Evolutionary conservation across 2,329 filamentous ascomycete genomes (phyloP), one percentile per base, ranked within the genome.

Genomic region (Cryphonectria japonica): DNA sequence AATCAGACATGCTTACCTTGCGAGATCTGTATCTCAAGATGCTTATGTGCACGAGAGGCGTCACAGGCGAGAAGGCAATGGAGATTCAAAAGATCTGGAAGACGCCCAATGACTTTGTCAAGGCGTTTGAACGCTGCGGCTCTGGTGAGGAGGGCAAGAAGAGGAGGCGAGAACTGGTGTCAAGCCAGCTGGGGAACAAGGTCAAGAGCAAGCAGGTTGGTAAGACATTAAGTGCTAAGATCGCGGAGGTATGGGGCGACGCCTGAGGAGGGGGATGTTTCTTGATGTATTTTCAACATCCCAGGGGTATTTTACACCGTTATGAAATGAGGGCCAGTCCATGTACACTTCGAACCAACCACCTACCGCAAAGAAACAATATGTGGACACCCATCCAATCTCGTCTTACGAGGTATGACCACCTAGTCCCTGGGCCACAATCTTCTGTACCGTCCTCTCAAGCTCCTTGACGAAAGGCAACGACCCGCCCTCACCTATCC

Each of bases 1-100:
- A 96, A 79, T 93, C 91, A 0, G 91, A 93, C 67, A 87, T 87
- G 71, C 87, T 94, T 75, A 93, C 92, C 0, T 82, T 95, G 13
- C 85, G 92, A 69, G 93, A 96, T 75, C 80, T 95, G 0, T 95
- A 89, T 75, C 82, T 96, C 37, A 95, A 95, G 80, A 95, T 96
- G 92, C 85, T 96, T 64, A 94, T 96, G 92, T 93, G 91, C 73
- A 93, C 88, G 1, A 87, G 87, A 69, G 92, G 92, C 1, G 84
- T 96, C 16, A 93, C 91, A 0, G 92, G 91, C 3, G 92, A 95
- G 75, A 93, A 92, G 76, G 93, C 93, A 0, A 80, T 95, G 6
- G 92, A 93, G 80, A 93, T 96, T 16, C 93, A 95, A 77, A 90
- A 89, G 75, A 82, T 85, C n/a, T 96, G 93, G 92, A 88, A 86